Evolutionary conservation across 2,329 filamentous ascomycete genomes (phyloP).

Genomic region (Ilyonectria robusta): DNA sequence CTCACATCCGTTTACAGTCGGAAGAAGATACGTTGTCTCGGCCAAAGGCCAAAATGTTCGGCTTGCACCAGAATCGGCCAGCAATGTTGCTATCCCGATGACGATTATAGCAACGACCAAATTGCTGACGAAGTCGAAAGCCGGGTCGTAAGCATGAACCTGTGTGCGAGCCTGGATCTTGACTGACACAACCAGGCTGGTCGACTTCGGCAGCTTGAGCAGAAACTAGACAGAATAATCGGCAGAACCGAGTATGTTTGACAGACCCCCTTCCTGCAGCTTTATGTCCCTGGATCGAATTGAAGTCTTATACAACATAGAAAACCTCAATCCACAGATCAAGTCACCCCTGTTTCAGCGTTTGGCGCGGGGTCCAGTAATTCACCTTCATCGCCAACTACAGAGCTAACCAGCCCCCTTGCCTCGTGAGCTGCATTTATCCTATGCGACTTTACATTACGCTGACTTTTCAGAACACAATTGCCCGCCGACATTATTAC

Average conservation of each 20-base stretch:
- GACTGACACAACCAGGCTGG: slow-evolving; percentile 15
- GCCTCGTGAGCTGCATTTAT: not conserved
- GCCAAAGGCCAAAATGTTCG: slow-evolving; percentile 34
- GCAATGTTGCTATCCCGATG: slow-evolving; percentile 19
- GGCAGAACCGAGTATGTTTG: slow-evolving; percentile 23
- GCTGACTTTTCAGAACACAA: not conserved
- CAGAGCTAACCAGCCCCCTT: not conserved
- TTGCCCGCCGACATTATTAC: not conserved
- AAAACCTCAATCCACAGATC: slow-evolving; percentile 5
- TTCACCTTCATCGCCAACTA: not conserved
- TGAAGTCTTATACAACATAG: not conserved
- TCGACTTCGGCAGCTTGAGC: slow-evolving; percentile 32
- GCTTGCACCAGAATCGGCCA: slow-evolving; percentile 32
- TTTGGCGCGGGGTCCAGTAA: not conserved
- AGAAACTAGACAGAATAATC: slow-evolving; percentile 35
- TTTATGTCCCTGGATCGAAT: not conserved
- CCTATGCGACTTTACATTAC: not conserved
- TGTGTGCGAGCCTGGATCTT: accelerated
- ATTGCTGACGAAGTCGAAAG: not conserved
- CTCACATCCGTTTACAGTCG: slow-evolving; percentile 13
- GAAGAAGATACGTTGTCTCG: slow-evolving; percentile 37
- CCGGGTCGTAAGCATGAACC: slow-evolving; percentile 13
- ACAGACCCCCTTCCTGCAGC: not conserved
- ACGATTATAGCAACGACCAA: not conserved
- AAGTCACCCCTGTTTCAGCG: slow-evolving; percentile 8